Evolutionary conservation across 2,329 filamentous ascomycete species (phyloP).

Genomic region (Botrytis byssoidea): DNA sequence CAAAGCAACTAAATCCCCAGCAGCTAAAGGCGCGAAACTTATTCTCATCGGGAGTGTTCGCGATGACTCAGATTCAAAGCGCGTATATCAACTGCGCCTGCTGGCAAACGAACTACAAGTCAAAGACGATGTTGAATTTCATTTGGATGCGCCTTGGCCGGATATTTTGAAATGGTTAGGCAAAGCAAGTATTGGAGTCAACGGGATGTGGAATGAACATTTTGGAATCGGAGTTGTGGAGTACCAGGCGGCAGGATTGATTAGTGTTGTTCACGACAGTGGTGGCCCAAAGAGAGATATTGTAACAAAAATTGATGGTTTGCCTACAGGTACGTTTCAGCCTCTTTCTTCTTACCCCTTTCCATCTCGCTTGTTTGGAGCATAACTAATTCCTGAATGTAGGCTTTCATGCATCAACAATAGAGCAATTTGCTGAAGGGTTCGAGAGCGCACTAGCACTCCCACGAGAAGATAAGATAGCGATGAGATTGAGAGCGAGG

Average conservation of each 20-base stretch:
- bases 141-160: conserved; percentile 86
- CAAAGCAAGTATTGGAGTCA: conserved; percentile 80
- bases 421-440: conserved; percentile 73
- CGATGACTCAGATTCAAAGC: conserved; percentile 73
- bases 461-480: conserved; percentile 64
- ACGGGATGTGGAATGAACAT: conserved; percentile 99
- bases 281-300: conserved; percentile 94
- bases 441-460: conserved; percentile 76
- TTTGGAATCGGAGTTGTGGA: conserved; percentile 98
- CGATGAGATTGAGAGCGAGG: conserved; percentile 73
- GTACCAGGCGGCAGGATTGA: conserved; percentile 92
- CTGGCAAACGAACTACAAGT: conserved; percentile 84
- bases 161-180: conserved; percentile 78
- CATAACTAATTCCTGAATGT: conserved; percentile 22
- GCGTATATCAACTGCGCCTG: conserved; percentile 84
- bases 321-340: conserved; percentile 65
- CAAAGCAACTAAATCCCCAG: conserved; percentile 54
- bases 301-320: conserved; percentile 74
- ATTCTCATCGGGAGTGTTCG: conserved; percentile 91
- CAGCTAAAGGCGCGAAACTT: conserved; percentile 60
- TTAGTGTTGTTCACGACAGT: conserved; percentile 89
- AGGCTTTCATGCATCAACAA: conserved; percentile 83
- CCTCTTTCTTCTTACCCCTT: not conserved
- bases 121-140: conserved; percentile 80
- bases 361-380: not conserved